Evolutionary conservation across 345 rosid genomes (phyloP), one percentile per base, ranked within the genome.

Genomic region (Citrus unshiu): DNA sequence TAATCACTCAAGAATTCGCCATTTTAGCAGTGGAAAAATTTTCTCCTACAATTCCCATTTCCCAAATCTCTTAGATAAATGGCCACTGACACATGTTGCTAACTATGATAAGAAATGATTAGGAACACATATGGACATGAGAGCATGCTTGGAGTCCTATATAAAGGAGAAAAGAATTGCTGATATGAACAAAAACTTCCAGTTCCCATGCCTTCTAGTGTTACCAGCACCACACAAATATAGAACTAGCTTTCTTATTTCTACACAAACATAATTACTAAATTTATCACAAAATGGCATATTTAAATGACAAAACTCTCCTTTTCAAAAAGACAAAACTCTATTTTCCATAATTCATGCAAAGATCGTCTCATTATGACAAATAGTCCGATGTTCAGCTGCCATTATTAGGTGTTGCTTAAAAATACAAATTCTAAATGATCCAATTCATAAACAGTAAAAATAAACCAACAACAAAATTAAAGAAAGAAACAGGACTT

Each of bases 201-300:
- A 70, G 37, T 70, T 61, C 24, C 74, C 61, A 7, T 51, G 74
- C 37, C 62, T 71, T 71, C 43, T 54, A 71, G 69, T 27, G 35
- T n/a, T 71, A 60, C 21, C 25, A 71, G 65, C 30, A 19, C 43
- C 46, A n/a, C 65, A 32, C 29, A 34, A 34, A 34, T 25, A 58
- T 58, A 70, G 29, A 27, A 43, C 32, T 58, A 73, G 6, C 18
- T 34, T 58, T 58, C 2, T 73, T 73, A 39, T 22, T 34, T 32
- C 35, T 6, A 29, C 39, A 71, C 60, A 70, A 1, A 27, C 2
- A 9, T 70, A 34, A 24, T 35, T 59, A 24, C 30, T 37, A 68
- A 14, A 60, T 39, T 37, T 18, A 7, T 25, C 29, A 74, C 16
- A 61, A 74, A 58, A 60, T 35, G 40, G 30, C 16, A 60, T 9